Evolutionary conservation across 306 rosid species (phyloP), one percentile per base, ranked within the genome.

Genomic region (Casuarina cunninghamiana): DNA sequence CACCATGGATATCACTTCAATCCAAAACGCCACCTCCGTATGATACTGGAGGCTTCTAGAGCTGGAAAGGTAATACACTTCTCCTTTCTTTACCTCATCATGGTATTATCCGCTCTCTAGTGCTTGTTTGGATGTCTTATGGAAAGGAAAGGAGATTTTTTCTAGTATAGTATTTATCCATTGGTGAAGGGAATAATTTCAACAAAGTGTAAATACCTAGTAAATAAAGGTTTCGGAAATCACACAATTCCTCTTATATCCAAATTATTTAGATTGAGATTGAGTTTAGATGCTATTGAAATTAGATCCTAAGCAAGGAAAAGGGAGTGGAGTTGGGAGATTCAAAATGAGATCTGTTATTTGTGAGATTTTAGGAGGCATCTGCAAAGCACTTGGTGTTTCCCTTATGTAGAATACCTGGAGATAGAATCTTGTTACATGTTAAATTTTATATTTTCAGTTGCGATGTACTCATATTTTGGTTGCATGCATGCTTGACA

Each of bases 1-100:
- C 79, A 69, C 77, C 87, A 84, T 78, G 97, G 93, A 37, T 86
- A 66, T 79, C 88, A 87, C 86, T 94, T 94, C 88, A 90, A 94
- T 83, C 79, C 91, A 41, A 94, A 89, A 84, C 98, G 97, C 17
- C 97, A 94, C 86, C 95, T 92, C 83, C 91, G 84, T 79, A 85
- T 94, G 92, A 71, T 92, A 84, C 49, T 92, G 81, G 87, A 83
- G 53, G 97, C 97, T 83, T 86, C 88, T 12, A 83, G 88, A 83
- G 92, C 91, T 48, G 95, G 95, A 84, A 90, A 84, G 98, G 98
- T 94, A 76, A 16, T 43, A 5, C 61, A 46, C 74, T 60, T 80
- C 38, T 71, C 53, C n/a, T 46, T 53, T 58, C 51, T 62, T 78
- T 32, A 35, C 77, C 58, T 12, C 58, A 44, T 60, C 69, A 46